Conservation (phyloP, 768 basidiomycete species). For the Heimioporus sp. region DNA sequence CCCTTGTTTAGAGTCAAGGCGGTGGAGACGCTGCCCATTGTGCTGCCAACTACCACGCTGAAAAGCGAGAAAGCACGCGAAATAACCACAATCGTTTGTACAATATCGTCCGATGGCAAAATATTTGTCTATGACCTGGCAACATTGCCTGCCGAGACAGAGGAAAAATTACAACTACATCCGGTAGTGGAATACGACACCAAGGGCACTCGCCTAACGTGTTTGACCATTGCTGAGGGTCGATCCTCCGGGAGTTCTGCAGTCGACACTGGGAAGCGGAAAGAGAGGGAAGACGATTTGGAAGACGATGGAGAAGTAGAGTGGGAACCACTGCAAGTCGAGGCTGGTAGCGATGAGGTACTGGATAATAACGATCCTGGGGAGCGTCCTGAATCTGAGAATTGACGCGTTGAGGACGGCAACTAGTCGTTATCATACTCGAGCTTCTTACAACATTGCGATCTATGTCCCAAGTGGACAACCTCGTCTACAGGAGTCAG, state of each 20-base stretch:
- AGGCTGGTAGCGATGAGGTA: neutral
- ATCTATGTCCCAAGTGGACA: too few relatives aligned
- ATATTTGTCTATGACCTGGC: conserved; percentile 75
- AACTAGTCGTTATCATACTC: too few relatives aligned
- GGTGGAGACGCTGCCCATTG: conserved; percentile 62
- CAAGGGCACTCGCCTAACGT: conserved; percentile 83
- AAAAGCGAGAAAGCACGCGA: conserved; percentile 16
- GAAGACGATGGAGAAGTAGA: conserved; percentile 34
- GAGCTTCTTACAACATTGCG: too few relatives aligned
- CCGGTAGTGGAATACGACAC: conserved; percentile 76
- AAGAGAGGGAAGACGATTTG: conserved; percentile 29
- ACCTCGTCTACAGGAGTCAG: too few relatives aligned
- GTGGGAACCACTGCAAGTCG: conserved; percentile 20
- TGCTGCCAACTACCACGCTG: conserved; percentile 41
- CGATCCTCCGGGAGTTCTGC: conserved; percentile 20
- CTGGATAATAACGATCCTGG: too few relatives aligned
- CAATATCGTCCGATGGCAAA: conserved; percentile 89
- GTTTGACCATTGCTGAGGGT: conserved; percentile 58
- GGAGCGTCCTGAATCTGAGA: too few relatives aligned
- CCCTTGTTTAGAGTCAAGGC: conserved; percentile 67
- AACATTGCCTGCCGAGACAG: conserved; percentile 36
- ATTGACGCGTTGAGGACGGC: too few relatives aligned
- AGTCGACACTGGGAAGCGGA: conserved; percentile 35
- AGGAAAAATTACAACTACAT: conserved; percentile 35
- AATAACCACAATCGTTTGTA: conserved; percentile 64